Evolutionary conservation across 257 asterid genomes (phyloP), one percentile per base, ranked within the genome.

Genomic region (Paulownia fortunei): DNA sequence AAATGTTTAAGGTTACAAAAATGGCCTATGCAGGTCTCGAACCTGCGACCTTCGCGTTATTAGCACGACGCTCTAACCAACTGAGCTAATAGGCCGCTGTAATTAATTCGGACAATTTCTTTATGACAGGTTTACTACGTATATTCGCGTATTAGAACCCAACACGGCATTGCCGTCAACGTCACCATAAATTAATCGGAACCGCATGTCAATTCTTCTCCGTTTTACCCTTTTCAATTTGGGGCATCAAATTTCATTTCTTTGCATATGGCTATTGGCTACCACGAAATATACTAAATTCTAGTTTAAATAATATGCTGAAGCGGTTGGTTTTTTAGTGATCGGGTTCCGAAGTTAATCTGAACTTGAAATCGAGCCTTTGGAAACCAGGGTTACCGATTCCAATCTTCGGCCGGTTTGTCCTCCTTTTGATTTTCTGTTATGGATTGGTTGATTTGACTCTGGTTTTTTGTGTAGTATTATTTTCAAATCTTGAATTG

Each of bases 51-150:
- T 85, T 85, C 86, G 91, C 91, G 85, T 85, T 88, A 88, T 88
- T 88, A 88, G 92, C 90, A 88, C 92, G 87, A 86, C 89, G 89
- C 86, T 86, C 92, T 86, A 88, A 88, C 93, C 91, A 86, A 47
- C 93, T 86, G 91, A 88, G 91, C 93, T 86, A 88, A 88, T 84
- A 37, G 91, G 91, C 91, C 90, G 0, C 10, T 5, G 24, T 5
- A n/a, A n/a, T n/a, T n/a, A n/a, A n/a, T n/a, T n/a, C n/a, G n/a
- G n/a, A n/a, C n/a, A n/a, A n/a, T n/a, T n/a, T n/a, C n/a, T n/a
- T n/a, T n/a, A n/a, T n/a, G n/a, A n/a, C n/a, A n/a, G n/a, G n/a
- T n/a, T n/a, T 39, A 39, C 1, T 13, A 2, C n/a, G 9, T 64
- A 34, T 2, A 36, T 0, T 8, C 16, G 1, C 0, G 8, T 16